Conservation (phyloP, 129 eudicot species). For the Arctium minus region DNA sequence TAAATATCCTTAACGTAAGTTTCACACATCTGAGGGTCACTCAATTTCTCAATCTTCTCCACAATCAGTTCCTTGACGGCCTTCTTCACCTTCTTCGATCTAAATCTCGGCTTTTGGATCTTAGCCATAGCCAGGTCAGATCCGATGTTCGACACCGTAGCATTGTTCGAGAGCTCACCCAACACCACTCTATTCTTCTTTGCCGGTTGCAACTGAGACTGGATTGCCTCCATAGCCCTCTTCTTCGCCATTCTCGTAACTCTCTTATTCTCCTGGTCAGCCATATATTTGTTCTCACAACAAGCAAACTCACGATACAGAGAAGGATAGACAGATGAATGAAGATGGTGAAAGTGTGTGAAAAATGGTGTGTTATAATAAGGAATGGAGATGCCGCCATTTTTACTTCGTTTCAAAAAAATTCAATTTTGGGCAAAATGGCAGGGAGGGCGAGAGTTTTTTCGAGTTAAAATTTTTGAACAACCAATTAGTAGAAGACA, state of each 20-base stretch:
- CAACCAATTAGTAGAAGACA: background rate
- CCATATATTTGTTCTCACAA: slow-evolving; percentile 30
- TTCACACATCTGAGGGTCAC: slow-evolving; percentile 70
- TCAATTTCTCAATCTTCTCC: slow-evolving; percentile 9
- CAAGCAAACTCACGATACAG: background rate
- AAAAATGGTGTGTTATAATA: slow-evolving; percentile 14
- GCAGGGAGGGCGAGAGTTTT: background rate
- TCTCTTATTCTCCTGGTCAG: slow-evolving; percentile 52
- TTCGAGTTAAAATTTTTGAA: background rate
- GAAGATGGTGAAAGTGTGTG: slow-evolving; percentile 17
- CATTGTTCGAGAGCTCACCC: slow-evolving; percentile 56
- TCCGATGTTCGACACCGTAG: background rate
- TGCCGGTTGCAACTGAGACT: slow-evolving; percentile 28
- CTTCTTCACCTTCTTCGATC: slow-evolving; percentile 19
- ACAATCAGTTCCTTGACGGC: background rate
- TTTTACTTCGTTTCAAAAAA: slow-evolving; percentile 11
- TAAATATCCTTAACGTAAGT: slow-evolving; percentile 54
- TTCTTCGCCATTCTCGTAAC: slow-evolving; percentile 63
- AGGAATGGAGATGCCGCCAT: slow-evolving; percentile 24
- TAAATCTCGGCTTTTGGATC: slow-evolving; percentile 9
- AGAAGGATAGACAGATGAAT: background rate
- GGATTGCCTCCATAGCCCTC: slow-evolving; percentile 48
- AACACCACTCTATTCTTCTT: slow-evolving; percentile 65
- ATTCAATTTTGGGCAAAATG: slow-evolving; percentile 9
- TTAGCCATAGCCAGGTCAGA: slow-evolving; percentile 4